Evolutionary conservation across 106 monocot species (phyloP).

Genomic region (Dioscorea alata): DNA sequence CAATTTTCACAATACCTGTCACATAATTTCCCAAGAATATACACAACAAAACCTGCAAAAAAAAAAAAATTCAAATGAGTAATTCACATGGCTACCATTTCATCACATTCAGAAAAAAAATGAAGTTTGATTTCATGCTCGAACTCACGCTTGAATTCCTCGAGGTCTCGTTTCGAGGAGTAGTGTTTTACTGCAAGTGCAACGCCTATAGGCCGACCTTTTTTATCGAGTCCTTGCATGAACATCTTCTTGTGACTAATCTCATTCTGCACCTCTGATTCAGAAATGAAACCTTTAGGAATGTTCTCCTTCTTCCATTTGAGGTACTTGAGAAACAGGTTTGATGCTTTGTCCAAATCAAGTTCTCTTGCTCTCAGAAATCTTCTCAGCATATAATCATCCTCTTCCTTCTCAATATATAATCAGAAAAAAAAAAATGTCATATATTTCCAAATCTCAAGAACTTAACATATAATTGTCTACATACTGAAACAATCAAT

Average conservation of each 20-base stretch:
- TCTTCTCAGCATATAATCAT: conserved; percentile 51
- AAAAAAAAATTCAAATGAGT: background rate
- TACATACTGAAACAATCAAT: background rate
- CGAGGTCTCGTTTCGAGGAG: conserved; percentile 32
- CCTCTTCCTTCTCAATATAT: conserved; percentile 38
- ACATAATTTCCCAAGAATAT: conserved; percentile 61
- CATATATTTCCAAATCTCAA: background rate
- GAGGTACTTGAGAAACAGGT: conserved; percentile 48
- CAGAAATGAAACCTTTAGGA: conserved; percentile 60
- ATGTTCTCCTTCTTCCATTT: conserved; percentile 44
- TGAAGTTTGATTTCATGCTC: background rate
- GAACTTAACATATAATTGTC: background rate
- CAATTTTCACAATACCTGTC: conserved; percentile 37
- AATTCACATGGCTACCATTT: background rate
- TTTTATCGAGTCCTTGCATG: conserved; percentile 52
- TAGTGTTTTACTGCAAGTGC: conserved; percentile 43
- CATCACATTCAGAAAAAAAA: background rate
- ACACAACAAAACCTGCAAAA: conserved; percentile 48
- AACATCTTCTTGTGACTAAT: conserved; percentile 54
- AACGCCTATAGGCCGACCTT: conserved; percentile 40
- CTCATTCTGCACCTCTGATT: conserved; percentile 45
- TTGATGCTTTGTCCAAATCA: conserved; percentile 45
- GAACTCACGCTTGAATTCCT: conserved; percentile 55
- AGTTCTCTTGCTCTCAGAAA: conserved; percentile 68
- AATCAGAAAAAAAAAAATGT: background rate